Conservation (phyloP, 2,329 filamentous ascomycete species). For the Ilyonectria robusta region DNA sequence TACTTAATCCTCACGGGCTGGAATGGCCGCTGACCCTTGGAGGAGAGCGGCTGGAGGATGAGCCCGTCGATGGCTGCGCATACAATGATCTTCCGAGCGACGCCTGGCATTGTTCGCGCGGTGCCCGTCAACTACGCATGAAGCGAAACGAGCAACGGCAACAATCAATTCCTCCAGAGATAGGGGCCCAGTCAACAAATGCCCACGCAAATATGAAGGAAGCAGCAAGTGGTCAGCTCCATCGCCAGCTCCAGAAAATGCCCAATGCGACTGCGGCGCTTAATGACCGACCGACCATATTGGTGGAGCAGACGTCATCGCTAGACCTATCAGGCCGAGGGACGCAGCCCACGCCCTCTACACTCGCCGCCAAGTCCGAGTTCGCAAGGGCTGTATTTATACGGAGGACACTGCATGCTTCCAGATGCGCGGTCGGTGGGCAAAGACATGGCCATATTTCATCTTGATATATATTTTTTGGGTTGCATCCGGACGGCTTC, state of each 20-base stretch:
- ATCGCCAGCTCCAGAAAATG: constrained; percentile 31
- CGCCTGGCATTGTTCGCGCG: constrained; percentile 74
- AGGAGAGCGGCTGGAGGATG: constrained; percentile 79
- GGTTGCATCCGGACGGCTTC: constrained; percentile 30
- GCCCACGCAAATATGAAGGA: constrained; percentile 12
- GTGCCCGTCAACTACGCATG: constrained; percentile 35
- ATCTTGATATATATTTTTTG: constrained; percentile 40
- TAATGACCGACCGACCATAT: constrained; percentile 42
- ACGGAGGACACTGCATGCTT: background rate
- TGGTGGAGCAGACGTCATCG: constrained; percentile 46
- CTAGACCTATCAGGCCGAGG: constrained; percentile 36
- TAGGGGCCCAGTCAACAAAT: constrained; percentile 9
- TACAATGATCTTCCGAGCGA: constrained; percentile 85
- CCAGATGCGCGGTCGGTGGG: background rate
- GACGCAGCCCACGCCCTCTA: constrained; percentile 29
- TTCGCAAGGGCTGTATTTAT: constrained; percentile 37
- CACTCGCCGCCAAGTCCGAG: constrained; percentile 30
- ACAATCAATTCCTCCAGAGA: constrained; percentile 6
- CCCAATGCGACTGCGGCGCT: constrained; percentile 37
- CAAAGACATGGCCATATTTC: background rate
- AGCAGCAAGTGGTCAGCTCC: constrained; percentile 25
- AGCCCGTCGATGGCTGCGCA: constrained; percentile 87
- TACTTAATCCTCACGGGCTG: constrained; percentile 80
- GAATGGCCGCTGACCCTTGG: constrained; percentile 69
- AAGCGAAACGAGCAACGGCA: constrained; percentile 20